These are phyloP conservation scores for Xylaria intraflava DNA, from an alignment of 495 filamentous ascomycete species.

Conservation along the genomic window DNA sequence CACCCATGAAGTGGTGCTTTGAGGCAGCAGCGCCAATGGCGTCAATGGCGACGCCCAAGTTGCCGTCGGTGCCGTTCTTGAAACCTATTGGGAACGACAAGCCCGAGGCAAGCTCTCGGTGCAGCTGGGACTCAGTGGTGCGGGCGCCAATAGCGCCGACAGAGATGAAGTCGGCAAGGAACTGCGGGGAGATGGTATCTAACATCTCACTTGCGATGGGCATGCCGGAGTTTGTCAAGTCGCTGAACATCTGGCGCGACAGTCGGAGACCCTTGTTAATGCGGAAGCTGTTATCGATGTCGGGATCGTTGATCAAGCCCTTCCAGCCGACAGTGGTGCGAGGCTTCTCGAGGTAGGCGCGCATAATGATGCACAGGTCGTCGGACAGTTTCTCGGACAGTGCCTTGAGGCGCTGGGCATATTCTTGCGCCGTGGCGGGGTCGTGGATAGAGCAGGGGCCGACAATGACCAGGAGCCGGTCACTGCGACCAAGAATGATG, in stretches of 20 bases:
- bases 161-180: constrained; percentile 90
- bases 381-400: constrained; percentile 66
- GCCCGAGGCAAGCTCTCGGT: constrained; percentile 92
- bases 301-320: constrained; percentile 96
- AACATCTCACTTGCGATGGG: constrained; percentile 97
- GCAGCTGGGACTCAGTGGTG: constrained; percentile 95
- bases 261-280: constrained; percentile 98
- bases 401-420: constrained; percentile 67
- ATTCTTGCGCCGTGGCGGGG: constrained; percentile 80
- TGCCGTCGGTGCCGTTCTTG: constrained; percentile 99
- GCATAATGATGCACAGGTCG: constrained; percentile 92
- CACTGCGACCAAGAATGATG: constrained; percentile 70
- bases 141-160: constrained; percentile 93
- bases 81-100: constrained; percentile 97
- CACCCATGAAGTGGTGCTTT: constrained; percentile 96
- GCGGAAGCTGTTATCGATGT: constrained; percentile 94
- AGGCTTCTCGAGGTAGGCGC: constrained; percentile 97
- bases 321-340: constrained; percentile 99
- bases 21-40: constrained; percentile 87
- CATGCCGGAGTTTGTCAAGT: constrained; percentile 78
- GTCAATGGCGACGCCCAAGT: constrained; percentile 87
- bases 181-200: constrained; percentile 94
- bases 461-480: constrained; percentile 88
- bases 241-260: constrained; percentile 80
- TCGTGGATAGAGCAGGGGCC: constrained; percentile 98